A percentile compares a stretch with the other conserved stretches of the same genome.
These are phyloP conservation scores for Apostasia shenzhenica DNA, from an alignment of 106 monocot species.

Conservation along the genomic window DNA sequence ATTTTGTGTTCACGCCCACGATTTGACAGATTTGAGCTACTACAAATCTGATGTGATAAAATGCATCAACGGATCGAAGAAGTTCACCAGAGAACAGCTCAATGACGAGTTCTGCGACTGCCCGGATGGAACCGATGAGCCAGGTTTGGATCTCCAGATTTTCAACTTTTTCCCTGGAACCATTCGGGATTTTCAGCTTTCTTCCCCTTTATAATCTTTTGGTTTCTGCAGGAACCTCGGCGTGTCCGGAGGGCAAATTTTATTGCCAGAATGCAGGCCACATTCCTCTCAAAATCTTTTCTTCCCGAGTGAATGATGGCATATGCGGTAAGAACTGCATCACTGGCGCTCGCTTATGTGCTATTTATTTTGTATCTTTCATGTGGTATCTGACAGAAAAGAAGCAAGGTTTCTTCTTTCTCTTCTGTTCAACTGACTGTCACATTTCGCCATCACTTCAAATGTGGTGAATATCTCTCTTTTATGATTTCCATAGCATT, in stretches of 20 bases:
- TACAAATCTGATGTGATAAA: slow-evolving; percentile 60
- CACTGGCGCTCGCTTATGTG: not conserved
- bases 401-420: not conserved
- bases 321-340: slow-evolving; percentile 67
- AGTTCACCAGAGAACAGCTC: slow-evolving; percentile 65
- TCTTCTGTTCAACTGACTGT: not conserved
- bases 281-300: slow-evolving; percentile 55
- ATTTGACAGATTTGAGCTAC: slow-evolving; percentile 22
- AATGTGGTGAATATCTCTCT: too few relatives aligned
- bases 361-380: not conserved
- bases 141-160: slow-evolving; percentile 28
- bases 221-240: slow-evolving; percentile 78
- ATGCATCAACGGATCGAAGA: slow-evolving; percentile 88
- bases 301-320: slow-evolving; percentile 95
- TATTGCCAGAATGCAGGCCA: slow-evolving; percentile 86
- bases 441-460: too few relatives aligned
- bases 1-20: not conserved
- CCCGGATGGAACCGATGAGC: slow-evolving; percentile 90
- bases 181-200: not conserved
- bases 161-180: not conserved
- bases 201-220: not conserved
- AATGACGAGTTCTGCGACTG: slow-evolving; percentile 98
- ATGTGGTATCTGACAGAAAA: not conserved
- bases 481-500: too few relatives aligned
- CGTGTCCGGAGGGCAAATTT: slow-evolving; percentile 93